Base-by-base conservation (phyloP, 1,139 yeast genomes). In the Suhomyces guaymorum region DNA sequence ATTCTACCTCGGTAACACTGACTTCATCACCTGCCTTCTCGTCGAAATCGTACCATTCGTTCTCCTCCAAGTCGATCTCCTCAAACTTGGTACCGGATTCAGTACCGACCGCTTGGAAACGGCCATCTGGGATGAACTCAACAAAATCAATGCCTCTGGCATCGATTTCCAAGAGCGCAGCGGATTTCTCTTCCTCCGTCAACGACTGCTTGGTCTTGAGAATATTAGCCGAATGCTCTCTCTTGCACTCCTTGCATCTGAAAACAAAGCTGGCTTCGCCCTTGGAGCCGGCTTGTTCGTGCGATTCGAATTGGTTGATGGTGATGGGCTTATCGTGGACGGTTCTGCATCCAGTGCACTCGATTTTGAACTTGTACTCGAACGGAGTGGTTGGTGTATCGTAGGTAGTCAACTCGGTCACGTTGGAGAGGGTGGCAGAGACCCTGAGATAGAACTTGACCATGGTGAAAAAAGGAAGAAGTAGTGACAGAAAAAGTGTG, bases 11-110 rank as follows among this genome's bases (percentile, higher is more conserved):
- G 2, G 85, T 78, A 11, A 92, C 74, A 25, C 94, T 80, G 15
- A 89, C 97, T 57, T 92, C 97, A 17, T 69, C 77, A 8, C 80
- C 78, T 4, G 86, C 82, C 51, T 81, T 77, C 41, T 92, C 97
- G 55, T 92, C 97, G 55, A 90, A 94, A 52, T 92, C 98, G 56
- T 82, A 92, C 95, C 96, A 90, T 55, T 92, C 97, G 28, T 76
- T 79, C 26, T 88, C 97, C 26, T 72, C 75, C 33, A 88, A 61
- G 39, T 82, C 88, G n/a, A 88, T 74, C 14, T 82, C 88, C 9
- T 55, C 56, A 49, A 85, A 86, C 38, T 55, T 60, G 2, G 85
- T 70, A 7, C 61, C 57, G 3, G 78, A 60, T 12, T 75, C 80
- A 7, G 59, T 63, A 3, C 87, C 86, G 28, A 58, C 63, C 40